phyloP scores from a whole-genome alignment of 1,284 basidiomycete species.

The Microbotryomycetes sp. region DNA sequence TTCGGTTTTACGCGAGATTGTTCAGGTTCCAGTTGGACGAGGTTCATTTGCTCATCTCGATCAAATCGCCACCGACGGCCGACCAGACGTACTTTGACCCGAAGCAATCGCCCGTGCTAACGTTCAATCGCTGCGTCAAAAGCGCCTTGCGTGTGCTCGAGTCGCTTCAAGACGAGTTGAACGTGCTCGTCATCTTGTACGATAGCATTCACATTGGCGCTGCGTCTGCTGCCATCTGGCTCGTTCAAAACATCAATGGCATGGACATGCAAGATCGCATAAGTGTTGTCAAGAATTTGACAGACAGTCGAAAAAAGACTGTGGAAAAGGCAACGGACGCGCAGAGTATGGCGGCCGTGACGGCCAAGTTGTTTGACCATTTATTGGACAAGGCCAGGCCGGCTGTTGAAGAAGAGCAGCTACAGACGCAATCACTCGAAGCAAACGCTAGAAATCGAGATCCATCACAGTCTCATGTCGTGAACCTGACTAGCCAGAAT shows the following conservation, averaged over 20 bases:
- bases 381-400: background rate
- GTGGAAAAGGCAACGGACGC: background rate
- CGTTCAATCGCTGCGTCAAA: background rate
- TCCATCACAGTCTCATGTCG: background rate
- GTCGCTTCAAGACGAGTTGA: background rate
- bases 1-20: background rate
- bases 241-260: background rate
- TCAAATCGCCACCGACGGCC: background rate
- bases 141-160: conserved; percentile 5
- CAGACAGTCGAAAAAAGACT: background rate
- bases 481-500: background rate
- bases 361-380: background rate
- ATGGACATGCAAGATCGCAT: background rate
- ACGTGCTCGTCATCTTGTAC: background rate
- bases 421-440: background rate
- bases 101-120: background rate
- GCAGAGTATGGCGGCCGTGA: background rate
- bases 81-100: background rate
- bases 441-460: background rate
- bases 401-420: background rate
- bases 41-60: conserved; percentile 9
- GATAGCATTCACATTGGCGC: background rate
- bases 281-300: background rate
- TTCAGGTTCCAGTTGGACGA: conserved; percentile 13
- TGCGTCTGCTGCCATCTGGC: background rate